Conservation (phyloP, 2,329 filamentous ascomycete species). For the Pestalotiopsis sp. region DNA sequence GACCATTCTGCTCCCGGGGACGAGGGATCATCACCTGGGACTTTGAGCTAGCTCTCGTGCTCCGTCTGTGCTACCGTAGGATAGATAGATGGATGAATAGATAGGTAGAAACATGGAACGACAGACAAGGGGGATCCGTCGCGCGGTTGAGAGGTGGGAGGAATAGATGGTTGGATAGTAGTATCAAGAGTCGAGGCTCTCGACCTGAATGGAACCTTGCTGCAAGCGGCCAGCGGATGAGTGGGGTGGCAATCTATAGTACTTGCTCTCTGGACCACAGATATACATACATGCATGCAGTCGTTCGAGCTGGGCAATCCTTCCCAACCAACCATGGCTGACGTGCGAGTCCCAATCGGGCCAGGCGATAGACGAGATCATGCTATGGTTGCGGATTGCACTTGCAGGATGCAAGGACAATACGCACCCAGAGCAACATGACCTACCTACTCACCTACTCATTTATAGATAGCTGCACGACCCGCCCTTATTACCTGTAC, state of each 20-base stretch:
- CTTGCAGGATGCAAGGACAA: neutral
- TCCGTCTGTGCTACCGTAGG: neutral
- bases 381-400: neutral
- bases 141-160: neutral
- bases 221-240: neutral
- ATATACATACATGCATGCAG: too few relatives aligned
- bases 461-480: neutral
- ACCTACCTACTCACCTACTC: too few relatives aligned
- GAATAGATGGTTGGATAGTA: neutral
- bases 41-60: neutral
- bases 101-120: neutral
- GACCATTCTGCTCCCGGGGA: neutral
- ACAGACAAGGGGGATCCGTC: neutral
- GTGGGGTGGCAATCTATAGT: neutral
- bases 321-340: neutral
- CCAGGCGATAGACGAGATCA: slow-evolving; percentile 6
- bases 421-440: neutral
- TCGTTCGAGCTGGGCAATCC: too few relatives aligned
- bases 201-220: neutral
- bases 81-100: neutral
- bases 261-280: too few relatives aligned
- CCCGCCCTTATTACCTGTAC: neutral
- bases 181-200: neutral
- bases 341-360: slow-evolving; percentile 2
- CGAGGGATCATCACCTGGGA: neutral